Evolutionary conservation across 176 grass and related monocot species (phyloP), one percentile per base, ranked within the genome.

Genomic region (Saccharum officinarum): DNA sequence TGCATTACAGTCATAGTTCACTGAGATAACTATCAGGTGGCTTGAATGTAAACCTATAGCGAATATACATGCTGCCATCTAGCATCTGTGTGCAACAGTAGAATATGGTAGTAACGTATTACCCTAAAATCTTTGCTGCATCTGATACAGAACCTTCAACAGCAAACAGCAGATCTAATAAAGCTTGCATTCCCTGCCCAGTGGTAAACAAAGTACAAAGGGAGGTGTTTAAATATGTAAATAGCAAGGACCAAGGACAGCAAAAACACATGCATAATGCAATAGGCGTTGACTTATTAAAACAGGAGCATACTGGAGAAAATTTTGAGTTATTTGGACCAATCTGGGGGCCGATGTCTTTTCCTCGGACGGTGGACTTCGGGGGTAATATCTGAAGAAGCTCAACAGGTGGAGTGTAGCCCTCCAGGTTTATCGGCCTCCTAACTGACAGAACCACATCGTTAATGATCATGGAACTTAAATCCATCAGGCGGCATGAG

Each of bases 111-210:
- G 13, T 74, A 41, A 63, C 44, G 41, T 22, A 85, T 65, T 98
- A 98, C 97, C 97, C 97, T 79, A 98, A 89, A 85, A 91, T 20
- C 87, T 94, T 98, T 31, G 93, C 91, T 79, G 91, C 90, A 23
- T 94, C 96, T 46, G 89, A 94, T 14, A 98, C 87, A 46, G 93
- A 98, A 65, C 97, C 97, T 86, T 95, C 93, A 79, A 94, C 83
- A 82, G 93, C 91, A 88, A 70, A 92, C 67, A 95, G 81, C 80
- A 98, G 89, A 88, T 98, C 97, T 78, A 98, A 78, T 50, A 98
- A 89, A 92, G 93, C 91, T 84, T 98, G 93, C 93, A 98, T 95
- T 84, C 97, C 97, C 97, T 98, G 81, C 71, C 72, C 80, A 78
- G 65, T 36, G 1, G 65, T 38, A 72, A 46, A 73, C n/a, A 68